Percentiles rank a stretch among this genome's conserved stretches.
Evolutionary conservation across 768 basidiomycete species (phyloP).

Genomic region (Thelephora aurantiotincta): DNA sequence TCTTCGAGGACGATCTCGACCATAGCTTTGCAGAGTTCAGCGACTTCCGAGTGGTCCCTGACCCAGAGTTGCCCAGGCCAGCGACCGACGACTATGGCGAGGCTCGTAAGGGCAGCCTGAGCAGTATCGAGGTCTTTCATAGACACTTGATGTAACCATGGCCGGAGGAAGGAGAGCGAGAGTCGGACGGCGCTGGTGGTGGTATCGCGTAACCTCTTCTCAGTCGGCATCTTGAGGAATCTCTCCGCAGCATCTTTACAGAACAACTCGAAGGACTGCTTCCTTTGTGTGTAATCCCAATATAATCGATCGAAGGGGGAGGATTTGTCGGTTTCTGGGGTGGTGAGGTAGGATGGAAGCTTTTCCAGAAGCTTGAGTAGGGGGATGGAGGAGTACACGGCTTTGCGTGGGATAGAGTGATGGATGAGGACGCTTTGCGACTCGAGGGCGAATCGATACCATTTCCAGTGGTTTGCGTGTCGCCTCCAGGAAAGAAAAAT

Average conservation of each 20-base stretch:
- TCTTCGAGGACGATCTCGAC: conserved; percentile 52
- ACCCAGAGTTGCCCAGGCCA: conserved; percentile 65
- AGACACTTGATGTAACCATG: conserved; percentile 50
- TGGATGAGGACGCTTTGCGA: conserved; percentile 65
- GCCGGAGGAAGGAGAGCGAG: conserved; percentile 50
- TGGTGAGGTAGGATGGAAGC: conserved; percentile 58
- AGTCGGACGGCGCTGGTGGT: conserved; percentile 56
- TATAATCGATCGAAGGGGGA: conserved; percentile 23
- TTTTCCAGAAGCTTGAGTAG: conserved; percentile 48
- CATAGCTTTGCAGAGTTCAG: conserved; percentile 42
- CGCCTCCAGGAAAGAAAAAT: conserved; percentile 25
- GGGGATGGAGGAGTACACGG: conserved; percentile 58
- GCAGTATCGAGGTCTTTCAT: conserved; percentile 24
- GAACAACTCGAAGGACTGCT: conserved; percentile 52
- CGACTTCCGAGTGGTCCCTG: conserved; percentile 47
- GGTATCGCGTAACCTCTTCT: conserved; percentile 48
- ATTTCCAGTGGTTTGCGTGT: conserved; percentile 55
- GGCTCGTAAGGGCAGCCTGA: conserved; percentile 21
- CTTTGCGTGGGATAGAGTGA: conserved; percentile 49
- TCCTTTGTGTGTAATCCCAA: conserved; percentile 47
- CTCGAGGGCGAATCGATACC: conserved; percentile 62
- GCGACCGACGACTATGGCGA: conserved; percentile 20
- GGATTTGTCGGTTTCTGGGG: conserved; percentile 19
- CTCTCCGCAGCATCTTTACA: conserved; percentile 54
- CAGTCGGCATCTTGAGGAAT: conserved; percentile 40